Percentiles rank a stretch among this genome's conserved stretches.
Evolutionary conservation across 2,329 filamentous ascomycete species (phyloP).

Genomic region (Dactylellina haptotyla): DNA sequence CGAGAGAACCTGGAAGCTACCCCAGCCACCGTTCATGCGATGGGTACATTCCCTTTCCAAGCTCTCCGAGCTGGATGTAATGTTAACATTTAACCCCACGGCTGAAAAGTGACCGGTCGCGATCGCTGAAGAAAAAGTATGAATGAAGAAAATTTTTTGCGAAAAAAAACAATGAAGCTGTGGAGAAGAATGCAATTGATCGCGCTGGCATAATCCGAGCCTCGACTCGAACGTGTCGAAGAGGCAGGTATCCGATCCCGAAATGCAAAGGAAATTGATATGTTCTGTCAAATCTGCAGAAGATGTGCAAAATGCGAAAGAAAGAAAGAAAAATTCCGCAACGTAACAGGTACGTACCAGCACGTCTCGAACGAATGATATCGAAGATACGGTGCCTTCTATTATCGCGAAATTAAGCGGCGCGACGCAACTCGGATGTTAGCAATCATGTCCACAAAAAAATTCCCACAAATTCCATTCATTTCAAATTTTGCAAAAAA

Average conservation of each 20-base stretch:
- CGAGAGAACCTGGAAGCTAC: neutral
- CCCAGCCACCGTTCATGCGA: conserved; percentile 22
- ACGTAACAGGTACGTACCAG: conserved; percentile 72
- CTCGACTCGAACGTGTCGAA: conserved; percentile 7
- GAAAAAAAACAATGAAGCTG: no score
- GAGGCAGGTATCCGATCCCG: neutral
- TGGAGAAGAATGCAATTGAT: neutral
- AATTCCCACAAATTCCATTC: conserved; percentile 62
- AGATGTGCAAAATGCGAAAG: neutral
- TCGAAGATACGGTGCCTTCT: conserved; percentile 86
- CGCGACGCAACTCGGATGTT: conserved; percentile 61
- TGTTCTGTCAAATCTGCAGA: no score
- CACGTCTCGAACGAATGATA: conserved; percentile 84
- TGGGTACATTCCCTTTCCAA: conserved; percentile 1
- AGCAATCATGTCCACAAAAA: conserved; percentile 1
- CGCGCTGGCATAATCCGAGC: neutral
- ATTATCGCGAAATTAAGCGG: conserved; percentile 53
- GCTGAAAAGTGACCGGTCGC: neutral
- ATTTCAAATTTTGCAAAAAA: conserved; percentile 60
- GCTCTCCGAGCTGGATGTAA: neutral
- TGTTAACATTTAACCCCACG: neutral
- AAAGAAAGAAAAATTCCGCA: conserved; percentile 56
- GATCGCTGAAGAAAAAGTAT: conserved; percentile 5
- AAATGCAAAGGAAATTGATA: conserved; percentile 18
- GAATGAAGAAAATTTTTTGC: neutral